A percentile compares a stretch with the other conserved stretches of the same genome.
phyloP scores from a whole-genome alignment of 441 rosid genomes.

The Hura crepitans region DNA sequence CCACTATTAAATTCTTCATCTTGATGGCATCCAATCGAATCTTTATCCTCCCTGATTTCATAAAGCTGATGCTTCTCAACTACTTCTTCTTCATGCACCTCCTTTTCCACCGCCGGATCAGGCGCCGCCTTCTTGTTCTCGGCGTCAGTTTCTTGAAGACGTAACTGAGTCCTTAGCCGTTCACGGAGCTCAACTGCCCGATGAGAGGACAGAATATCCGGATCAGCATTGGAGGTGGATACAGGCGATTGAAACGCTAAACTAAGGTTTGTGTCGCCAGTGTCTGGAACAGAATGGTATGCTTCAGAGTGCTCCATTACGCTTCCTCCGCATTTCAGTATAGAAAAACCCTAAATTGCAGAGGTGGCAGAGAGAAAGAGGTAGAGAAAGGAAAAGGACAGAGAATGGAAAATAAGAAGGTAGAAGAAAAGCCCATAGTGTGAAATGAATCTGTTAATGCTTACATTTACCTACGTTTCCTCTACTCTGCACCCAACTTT shows the following conservation, averaged over 20 bases:
- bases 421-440: background rate
- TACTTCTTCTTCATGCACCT: conserved; percentile 9
- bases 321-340: conserved; percentile 30
- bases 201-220: conserved; percentile 23
- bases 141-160: conserved; percentile 16
- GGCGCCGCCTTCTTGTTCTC: background rate
- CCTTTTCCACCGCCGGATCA: background rate
- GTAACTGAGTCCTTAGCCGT: conserved; percentile 12
- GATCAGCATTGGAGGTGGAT: conserved; percentile 13
- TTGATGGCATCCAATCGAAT: conserved; percentile 12
- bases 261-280: background rate
- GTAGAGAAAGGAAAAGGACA: background rate
- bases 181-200: conserved; percentile 16
- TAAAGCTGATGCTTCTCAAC: conserved; percentile 1
- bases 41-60: conserved; percentile 22
- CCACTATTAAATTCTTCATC: conserved; percentile 21
- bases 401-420: background rate
- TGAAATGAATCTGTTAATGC: background rate
- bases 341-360: conserved; percentile 33
- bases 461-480: too few species aligned
- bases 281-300: conserved; percentile 5
- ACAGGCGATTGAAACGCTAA: conserved; percentile 22
- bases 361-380: background rate
- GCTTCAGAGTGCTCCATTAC: conserved; percentile 26
- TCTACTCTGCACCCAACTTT: too few species aligned